These are phyloP conservation scores for Cercospora brassicicola DNA, from an alignment of 2,329 filamentous ascomycete genomes.

Conservation along the genomic window DNA sequence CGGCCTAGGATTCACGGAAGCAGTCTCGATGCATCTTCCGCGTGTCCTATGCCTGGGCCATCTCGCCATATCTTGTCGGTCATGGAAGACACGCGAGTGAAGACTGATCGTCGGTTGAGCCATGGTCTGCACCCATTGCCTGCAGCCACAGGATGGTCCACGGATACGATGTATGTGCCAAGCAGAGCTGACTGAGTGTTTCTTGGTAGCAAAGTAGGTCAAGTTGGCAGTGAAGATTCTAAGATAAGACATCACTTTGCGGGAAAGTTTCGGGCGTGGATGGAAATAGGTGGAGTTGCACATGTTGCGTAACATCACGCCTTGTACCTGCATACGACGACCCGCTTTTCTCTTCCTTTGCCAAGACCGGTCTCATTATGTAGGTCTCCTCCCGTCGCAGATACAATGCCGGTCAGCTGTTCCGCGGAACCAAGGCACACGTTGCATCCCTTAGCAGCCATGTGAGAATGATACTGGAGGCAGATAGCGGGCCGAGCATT, in stretches of 20 bases:
- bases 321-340: slow-evolving; percentile 15
- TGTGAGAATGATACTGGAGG: background rate
- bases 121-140: background rate
- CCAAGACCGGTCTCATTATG: background rate
- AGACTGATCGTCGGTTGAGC: background rate
- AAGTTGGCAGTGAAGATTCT: slow-evolving; percentile 33
- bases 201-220: background rate
- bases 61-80: background rate
- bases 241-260: slow-evolving; percentile 11
- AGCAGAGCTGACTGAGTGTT: slow-evolving; percentile 9
- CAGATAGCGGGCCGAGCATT: background rate
- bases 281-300: background rate
- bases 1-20: background rate
- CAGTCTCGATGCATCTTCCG: background rate
- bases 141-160: background rate
- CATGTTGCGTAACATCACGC: slow-evolving; percentile 10
- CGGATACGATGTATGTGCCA: background rate
- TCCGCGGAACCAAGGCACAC: background rate
- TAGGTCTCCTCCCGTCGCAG: background rate
- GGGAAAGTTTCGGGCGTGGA: slow-evolving; percentile 13
- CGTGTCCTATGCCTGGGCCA: background rate
- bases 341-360: background rate
- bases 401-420: background rate
- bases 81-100: background rate
- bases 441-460: background rate